A percentile compares a stretch with the other conserved stretches of the same genome.
Evolutionary conservation across 2,329 filamentous ascomycete genomes (phyloP).

Genomic region (Ophiostoma montium): DNA sequence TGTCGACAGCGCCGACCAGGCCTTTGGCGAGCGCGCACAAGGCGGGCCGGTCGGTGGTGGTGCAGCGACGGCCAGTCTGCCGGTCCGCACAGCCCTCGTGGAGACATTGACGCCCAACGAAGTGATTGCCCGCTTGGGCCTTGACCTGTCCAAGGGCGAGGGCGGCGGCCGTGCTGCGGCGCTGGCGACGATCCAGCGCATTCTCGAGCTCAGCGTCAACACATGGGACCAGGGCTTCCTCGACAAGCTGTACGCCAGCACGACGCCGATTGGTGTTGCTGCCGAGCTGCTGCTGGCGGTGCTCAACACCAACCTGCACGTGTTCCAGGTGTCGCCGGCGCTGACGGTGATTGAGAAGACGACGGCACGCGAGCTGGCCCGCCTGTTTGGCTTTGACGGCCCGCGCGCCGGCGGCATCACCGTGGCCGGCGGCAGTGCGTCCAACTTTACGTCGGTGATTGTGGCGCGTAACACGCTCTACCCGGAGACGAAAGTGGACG

Average conservation of each 20-base stretch:
- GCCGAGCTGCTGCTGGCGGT: conserved; percentile 73
- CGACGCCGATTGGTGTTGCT: conserved; percentile 71
- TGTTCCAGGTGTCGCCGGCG: conserved; percentile 86
- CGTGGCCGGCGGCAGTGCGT: conserved; percentile 70
- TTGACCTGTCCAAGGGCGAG: conserved; percentile 40
- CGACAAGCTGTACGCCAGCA: conserved; percentile 88
- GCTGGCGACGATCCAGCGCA: conserved; percentile 51
- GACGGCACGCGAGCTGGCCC: conserved; percentile 58
- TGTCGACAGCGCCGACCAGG: conserved; percentile 54
- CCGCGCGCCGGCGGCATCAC: conserved; percentile 59
- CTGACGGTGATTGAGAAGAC: conserved; percentile 78
- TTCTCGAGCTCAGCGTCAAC: conserved; percentile 82
- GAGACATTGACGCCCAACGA: conserved; percentile 46
- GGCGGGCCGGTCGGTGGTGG: conserved; percentile 36
- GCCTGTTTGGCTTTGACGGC: conserved; percentile 61
- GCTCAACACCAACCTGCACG: conserved; percentile 87
- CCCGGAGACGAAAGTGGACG: conserved; percentile 59
- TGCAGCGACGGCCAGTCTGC: conserved; percentile 22
- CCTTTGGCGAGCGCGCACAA: conserved; percentile 35
- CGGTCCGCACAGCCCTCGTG: conserved; percentile 45
- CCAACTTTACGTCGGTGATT: conserved; percentile 74
- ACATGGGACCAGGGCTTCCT: conserved; percentile 98
- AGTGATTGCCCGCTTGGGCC: conserved; percentile 38
- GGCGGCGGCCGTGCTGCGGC: conserved; percentile 60
- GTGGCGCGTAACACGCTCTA: conserved; percentile 78